phyloP scores from a whole-genome alignment of 305 asterid genomes.

The Plantago rigida region DNA sequence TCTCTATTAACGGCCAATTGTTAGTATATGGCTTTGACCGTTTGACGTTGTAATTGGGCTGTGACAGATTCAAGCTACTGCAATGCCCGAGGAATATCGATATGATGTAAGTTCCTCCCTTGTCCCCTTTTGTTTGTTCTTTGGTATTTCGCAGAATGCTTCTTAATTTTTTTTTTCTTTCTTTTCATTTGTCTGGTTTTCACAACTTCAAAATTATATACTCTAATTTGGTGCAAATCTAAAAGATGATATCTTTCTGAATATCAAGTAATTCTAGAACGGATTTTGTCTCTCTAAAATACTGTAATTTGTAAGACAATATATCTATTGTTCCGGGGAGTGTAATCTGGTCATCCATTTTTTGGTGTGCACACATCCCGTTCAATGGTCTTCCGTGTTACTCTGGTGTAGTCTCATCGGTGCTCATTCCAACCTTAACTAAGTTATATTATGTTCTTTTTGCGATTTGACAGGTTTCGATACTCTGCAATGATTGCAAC shows the following conservation, averaged over 20 bases:
- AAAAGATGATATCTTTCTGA: too few relatives aligned
- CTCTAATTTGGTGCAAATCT: too few relatives aligned
- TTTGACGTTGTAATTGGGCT: slow-evolving; percentile 22
- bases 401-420: too few relatives aligned
- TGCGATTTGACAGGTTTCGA: slow-evolving; percentile 42
- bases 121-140: slow-evolving; percentile 5
- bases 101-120: slow-evolving; percentile 49
- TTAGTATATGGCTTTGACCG: slow-evolving; percentile 13
- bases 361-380: neutral
- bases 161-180: neutral
- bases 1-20: neutral
- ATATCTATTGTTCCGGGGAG: too few relatives aligned
- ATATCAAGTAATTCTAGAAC: too few relatives aligned
- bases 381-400: neutral
- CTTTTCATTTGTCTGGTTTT: too few relatives aligned
- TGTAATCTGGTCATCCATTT: neutral
- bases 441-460: too few relatives aligned
- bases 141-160: neutral
- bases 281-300: too few relatives aligned
- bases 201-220: too few relatives aligned
- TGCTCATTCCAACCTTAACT: too few relatives aligned
- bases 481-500: slow-evolving; percentile 86
- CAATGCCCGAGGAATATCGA: slow-evolving; percentile 79
- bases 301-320: too few relatives aligned
- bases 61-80: slow-evolving; percentile 61